phyloP scores from a whole-genome alignment of 345 rosid species.

The Hibiscus trionum region DNA sequence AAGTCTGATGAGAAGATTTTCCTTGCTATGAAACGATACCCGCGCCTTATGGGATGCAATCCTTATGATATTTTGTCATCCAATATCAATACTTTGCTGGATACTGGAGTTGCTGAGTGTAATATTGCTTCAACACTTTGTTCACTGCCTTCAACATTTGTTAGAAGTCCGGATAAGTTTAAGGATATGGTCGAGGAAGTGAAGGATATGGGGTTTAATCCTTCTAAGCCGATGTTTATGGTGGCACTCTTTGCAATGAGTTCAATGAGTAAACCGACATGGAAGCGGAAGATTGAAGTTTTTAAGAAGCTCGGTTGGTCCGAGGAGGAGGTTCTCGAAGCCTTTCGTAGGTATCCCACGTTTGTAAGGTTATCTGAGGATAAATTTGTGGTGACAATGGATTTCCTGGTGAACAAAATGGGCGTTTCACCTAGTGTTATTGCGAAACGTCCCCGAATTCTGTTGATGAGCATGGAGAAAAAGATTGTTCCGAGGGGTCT shows the following conservation, averaged over 20 bases:
- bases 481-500: neutral
- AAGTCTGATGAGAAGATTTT: neutral
- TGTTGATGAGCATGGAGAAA: neutral
- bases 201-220: conserved; percentile 18
- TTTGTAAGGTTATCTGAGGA: conserved; percentile 1
- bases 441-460: neutral
- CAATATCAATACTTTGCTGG: neutral
- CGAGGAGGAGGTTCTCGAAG: conserved; percentile 12
- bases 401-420: conserved; percentile 8
- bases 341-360: conserved; percentile 12
- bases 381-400: conserved; percentile 6
- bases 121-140: neutral
- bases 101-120: conserved; percentile 10
- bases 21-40: neutral
- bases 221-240: conserved; percentile 5
- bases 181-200: neutral
- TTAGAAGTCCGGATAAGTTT: neutral
- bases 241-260: neutral
- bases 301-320: conserved; percentile 26
- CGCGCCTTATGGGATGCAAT: neutral
- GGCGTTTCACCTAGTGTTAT: neutral
- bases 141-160: neutral
- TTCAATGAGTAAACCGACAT: neutral
- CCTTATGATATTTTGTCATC: neutral
- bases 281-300: conserved; percentile 17